Base-by-base conservation (phyloP, 148 eudicot species). In the Oxyria digyna region DNA sequence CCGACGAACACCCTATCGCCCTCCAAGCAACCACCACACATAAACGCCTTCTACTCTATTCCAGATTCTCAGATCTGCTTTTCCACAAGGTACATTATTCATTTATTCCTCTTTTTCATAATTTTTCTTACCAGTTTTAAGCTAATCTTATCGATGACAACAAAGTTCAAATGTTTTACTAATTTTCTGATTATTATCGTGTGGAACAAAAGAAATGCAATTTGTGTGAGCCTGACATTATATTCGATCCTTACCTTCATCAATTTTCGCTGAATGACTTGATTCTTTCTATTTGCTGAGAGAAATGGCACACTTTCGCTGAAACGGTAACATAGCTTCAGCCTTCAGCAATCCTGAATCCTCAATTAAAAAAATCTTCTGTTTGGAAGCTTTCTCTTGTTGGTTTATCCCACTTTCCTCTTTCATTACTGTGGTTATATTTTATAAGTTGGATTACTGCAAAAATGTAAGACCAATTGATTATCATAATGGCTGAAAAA, bases 21-120 rank as follows among this genome's bases (percentile, higher is more conserved):
- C 31, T 31, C 37, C 65, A 31, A 13, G 18, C 37, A 31, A 13
- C 20, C 20, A 29, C 65, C 65, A 1, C 35, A 4, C 8, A 4
- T 7, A 27, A 59, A 6, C 65, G 65, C 18, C 57, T 50, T 11
- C 24, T 50, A 50, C 20, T 13, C 18, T 10, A 55, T 10, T 33
- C 18, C 8, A 59, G 8, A 59, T 59, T 59, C 65, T 31, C 65
- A 59, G 65, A 59, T 59, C 65, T 14, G 20, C 65, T 31, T 59
- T 13, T 59, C 65, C 20, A 1, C 18, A 59, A 59, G 65, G 65
- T 59, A 29, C 65, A 59, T 59, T 55, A n/a, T 55, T 32, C 33
- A 23, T 52, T 55, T 20, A 24, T 24, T 8, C 3, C 65, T 31
- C 65, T 15, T 14, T 8, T 9, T n/a, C 5, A 17, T 45, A 17